Conservation (phyloP, 2,329 filamentous ascomycete genomes). For the Apiospora malaysiana region DNA sequence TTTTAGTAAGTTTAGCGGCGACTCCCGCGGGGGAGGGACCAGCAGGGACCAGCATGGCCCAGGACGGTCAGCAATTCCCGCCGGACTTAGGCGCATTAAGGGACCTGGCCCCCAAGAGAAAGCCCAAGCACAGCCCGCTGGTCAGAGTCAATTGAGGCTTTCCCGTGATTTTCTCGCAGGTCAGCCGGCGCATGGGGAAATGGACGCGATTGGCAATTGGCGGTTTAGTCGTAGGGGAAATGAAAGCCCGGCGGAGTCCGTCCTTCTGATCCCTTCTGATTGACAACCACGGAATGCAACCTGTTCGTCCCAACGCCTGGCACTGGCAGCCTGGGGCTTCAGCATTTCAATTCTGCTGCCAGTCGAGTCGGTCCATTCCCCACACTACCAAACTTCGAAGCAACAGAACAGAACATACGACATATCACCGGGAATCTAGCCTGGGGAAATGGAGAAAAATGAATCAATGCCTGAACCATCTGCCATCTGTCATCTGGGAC, state of each 20-base stretch:
- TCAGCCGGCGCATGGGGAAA: background rate
- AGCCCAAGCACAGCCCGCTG: background rate
- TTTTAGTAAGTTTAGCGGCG: constrained; percentile 10
- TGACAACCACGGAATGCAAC: background rate
- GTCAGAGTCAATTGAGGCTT: background rate
- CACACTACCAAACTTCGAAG: background rate
- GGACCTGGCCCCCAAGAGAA: background rate
- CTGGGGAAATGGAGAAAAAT: background rate
- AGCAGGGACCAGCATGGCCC: background rate
- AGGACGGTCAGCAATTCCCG: background rate
- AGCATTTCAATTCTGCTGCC: background rate
- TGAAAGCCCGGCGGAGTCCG: constrained; percentile 13
- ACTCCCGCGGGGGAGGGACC: background rate
- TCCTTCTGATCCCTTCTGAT: background rate
- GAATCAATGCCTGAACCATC: background rate
- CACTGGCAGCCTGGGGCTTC: background rate
- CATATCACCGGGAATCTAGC: background rate
- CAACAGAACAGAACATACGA: background rate
- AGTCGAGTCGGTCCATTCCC: constrained; percentile 9
- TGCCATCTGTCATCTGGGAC: background rate
- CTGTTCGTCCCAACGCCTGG: constrained; percentile 6
- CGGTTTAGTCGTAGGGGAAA: background rate
- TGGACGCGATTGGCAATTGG: background rate
- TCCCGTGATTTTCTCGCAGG: constrained; percentile 12
- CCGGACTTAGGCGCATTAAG: constrained; percentile 13